These are phyloP conservation scores for Pythium pyrilobum DNA, from an alignment of 352 stramenopile species.

Conservation along the genomic window DNA sequence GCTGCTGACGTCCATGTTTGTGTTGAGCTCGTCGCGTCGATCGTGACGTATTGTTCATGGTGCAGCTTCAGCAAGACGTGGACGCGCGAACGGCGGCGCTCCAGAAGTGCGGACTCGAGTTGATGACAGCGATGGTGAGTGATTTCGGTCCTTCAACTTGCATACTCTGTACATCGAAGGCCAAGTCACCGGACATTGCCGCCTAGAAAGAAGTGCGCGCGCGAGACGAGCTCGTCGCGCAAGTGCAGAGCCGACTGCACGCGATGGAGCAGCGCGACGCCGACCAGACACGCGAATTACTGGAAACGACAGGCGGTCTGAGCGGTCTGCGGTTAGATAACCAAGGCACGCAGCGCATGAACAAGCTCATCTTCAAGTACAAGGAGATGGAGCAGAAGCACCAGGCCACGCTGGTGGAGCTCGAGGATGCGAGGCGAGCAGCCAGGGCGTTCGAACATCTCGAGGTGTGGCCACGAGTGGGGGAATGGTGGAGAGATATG, in stretches of 20 bases:
- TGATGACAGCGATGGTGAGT: constrained; percentile 48
- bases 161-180: neutral
- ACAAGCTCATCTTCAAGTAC: constrained; percentile 54
- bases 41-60: neutral
- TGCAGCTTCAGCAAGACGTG: constrained; percentile 54
- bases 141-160: neutral
- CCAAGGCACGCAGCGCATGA: constrained; percentile 37
- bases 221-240: constrained; percentile 39
- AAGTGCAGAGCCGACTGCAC: constrained; percentile 29
- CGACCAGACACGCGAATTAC: constrained; percentile 32
- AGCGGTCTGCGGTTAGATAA: constrained; percentile 14
- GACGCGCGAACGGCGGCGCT: constrained; percentile 50
- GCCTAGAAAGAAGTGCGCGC: constrained; percentile 36
- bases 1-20: neutral
- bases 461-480: constrained; percentile 23
- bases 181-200: neutral
- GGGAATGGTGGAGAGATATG: neutral
- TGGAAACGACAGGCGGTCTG: neutral
- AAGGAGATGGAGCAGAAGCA: constrained; percentile 52
- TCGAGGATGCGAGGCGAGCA: constrained; percentile 28
- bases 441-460: constrained; percentile 29
- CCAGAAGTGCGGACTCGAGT: constrained; percentile 52
- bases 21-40: neutral
- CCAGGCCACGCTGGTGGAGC: constrained; percentile 24
- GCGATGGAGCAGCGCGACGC: constrained; percentile 32